Percentiles rank a stretch among this genome's conserved stretches.
Conservation (phyloP, 129 eudicot species). For the Dittrichia graveolens region DNA sequence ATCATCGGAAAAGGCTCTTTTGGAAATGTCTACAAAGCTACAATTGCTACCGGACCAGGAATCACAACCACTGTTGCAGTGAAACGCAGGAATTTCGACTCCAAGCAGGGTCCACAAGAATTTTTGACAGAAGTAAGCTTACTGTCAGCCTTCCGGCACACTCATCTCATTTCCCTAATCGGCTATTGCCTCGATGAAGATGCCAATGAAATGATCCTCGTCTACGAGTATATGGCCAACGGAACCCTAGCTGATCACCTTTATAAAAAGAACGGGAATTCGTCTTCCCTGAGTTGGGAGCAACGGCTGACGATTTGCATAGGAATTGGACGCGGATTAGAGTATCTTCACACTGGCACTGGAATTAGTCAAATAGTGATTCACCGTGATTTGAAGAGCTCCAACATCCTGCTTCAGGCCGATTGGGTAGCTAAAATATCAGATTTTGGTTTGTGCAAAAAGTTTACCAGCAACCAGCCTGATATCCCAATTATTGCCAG, state of each 20-base stretch:
- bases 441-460: conserved; percentile 12
- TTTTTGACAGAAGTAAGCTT: not conserved
- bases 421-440: conserved; percentile 3
- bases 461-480: not conserved
- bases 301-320: conserved; percentile 14
- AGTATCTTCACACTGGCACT: conserved; percentile 11
- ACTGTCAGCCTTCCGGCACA: not conserved
- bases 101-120: conserved; percentile 2
- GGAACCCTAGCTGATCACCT: conserved; percentile 4
- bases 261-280: not conserved
- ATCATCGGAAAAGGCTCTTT: conserved; percentile 12
- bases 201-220: conserved; percentile 6
- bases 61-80: not conserved
- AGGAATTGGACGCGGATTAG: conserved; percentile 12
- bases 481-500: not conserved
- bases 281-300: not conserved
- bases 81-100: not conserved
- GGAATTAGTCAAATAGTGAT: not conserved
- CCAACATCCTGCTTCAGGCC: not conserved
- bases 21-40: not conserved
- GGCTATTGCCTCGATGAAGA: not conserved
- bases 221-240: not conserved
- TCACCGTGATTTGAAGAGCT: conserved; percentile 16
- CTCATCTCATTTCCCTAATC: conserved; percentile 3
- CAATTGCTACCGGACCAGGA: not conserved